These are phyloP conservation scores for Hypoxylon subgilvum DNA, from an alignment of 495 filamentous ascomycete species.

Conservation along the genomic window DNA sequence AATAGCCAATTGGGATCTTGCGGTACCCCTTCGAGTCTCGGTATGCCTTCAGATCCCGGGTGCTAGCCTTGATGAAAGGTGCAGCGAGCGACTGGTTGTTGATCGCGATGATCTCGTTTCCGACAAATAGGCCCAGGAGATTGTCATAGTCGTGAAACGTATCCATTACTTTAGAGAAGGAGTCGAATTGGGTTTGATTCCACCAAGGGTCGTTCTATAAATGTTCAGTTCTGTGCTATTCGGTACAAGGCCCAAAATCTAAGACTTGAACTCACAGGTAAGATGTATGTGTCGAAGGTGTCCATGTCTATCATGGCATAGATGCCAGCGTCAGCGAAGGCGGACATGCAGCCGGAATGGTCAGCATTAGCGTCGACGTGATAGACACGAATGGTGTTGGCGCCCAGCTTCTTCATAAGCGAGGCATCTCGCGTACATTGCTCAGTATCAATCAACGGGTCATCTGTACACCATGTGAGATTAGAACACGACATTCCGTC, in stretches of 20 bases:
- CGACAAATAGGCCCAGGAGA: slow-evolving; percentile 80
- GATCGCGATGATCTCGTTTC: slow-evolving; percentile 79
- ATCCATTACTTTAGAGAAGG: slow-evolving; percentile 76
- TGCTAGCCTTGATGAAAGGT: slow-evolving; percentile 81
- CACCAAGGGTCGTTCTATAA: slow-evolving; percentile 62
- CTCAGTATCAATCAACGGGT: slow-evolving; percentile 74
- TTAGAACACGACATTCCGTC: neutral
- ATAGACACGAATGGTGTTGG: slow-evolving; percentile 88
- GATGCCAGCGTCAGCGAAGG: slow-evolving; percentile 73
- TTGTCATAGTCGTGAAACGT: slow-evolving; percentile 80
- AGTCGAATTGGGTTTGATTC: slow-evolving; percentile 70
- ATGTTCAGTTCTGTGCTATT: slow-evolving; percentile 16
- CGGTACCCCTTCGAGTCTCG: slow-evolving; percentile 79
- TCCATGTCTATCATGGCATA: slow-evolving; percentile 85
- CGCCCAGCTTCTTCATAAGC: slow-evolving; percentile 79
- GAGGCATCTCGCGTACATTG: slow-evolving; percentile 81
- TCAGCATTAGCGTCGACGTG: slow-evolving; percentile 75
- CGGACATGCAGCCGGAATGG: slow-evolving; percentile 75
- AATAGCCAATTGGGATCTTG: slow-evolving; percentile 84
- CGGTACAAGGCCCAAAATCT: slow-evolving; percentile 34
- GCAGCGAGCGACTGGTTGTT: slow-evolving; percentile 69
- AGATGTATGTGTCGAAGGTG: slow-evolving; percentile 79
- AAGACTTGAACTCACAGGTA: slow-evolving; percentile 60
- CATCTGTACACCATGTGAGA: slow-evolving; percentile 46
- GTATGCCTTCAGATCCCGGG: slow-evolving; percentile 82